These are phyloP conservation scores for Talaromyces sp. DNA, from an alignment of 2,329 filamentous ascomycete species.

Conservation along the genomic window DNA sequence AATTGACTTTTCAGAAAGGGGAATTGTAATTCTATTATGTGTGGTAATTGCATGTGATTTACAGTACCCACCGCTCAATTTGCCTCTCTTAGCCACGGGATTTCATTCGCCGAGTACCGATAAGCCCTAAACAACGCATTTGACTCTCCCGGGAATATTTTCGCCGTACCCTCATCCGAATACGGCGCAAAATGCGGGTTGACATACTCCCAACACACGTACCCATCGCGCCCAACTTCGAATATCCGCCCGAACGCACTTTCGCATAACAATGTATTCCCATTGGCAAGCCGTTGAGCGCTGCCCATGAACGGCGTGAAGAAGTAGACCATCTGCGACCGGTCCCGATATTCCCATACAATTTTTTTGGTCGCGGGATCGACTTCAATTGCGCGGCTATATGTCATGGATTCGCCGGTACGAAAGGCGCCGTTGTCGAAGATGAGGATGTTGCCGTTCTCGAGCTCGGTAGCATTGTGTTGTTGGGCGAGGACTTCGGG, in stretches of 20 bases:
- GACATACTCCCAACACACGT: slow-evolving; percentile 46
- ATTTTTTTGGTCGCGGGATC: slow-evolving; percentile 39
- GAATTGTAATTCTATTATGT: neutral
- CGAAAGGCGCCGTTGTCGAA: slow-evolving; percentile 49
- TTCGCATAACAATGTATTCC: slow-evolving; percentile 46
- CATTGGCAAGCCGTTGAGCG: slow-evolving; percentile 41
- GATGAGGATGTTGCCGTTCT: slow-evolving; percentile 44
- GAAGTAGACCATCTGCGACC: slow-evolving; percentile 37
- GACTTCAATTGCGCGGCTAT: slow-evolving; percentile 44
- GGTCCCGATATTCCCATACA: slow-evolving; percentile 46
- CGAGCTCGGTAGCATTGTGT: slow-evolving; percentile 44
- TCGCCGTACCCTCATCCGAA: slow-evolving; percentile 34
- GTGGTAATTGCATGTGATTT: neutral
- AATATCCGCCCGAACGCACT: slow-evolving; percentile 45
- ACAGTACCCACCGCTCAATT: neutral
- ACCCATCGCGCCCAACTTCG: slow-evolving; percentile 43
- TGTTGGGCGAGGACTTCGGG: slow-evolving; percentile 44
- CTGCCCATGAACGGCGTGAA: slow-evolving; percentile 50
- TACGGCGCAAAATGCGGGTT: slow-evolving; percentile 44
- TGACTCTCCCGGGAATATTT: slow-evolving; percentile 39
- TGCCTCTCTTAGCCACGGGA: slow-evolving; percentile 37
- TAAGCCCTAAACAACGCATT: slow-evolving; percentile 49
- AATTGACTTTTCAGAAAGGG: neutral
- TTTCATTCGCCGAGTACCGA: slow-evolving; percentile 41
- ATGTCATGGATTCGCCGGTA: slow-evolving; percentile 40